Conservation (phyloP, 306 rosid genomes). For the Canavalia ensiformis region DNA sequence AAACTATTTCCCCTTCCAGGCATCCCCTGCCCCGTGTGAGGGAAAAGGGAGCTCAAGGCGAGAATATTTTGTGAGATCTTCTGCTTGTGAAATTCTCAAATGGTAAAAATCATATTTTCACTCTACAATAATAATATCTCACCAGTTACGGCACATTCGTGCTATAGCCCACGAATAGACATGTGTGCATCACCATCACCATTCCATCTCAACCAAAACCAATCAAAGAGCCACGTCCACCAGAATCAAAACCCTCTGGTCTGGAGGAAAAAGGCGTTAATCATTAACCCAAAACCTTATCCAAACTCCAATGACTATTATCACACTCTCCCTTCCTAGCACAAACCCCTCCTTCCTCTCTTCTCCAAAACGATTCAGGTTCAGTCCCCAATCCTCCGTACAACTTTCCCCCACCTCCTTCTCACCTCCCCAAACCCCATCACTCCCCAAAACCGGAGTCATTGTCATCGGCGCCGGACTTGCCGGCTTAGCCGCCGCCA, state of each 20-base stretch:
- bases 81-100: background rate
- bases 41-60: background rate
- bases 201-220: background rate
- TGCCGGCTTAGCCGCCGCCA: slow-evolving; percentile 85
- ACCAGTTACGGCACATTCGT: background rate
- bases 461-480: slow-evolving; percentile 86
- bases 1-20: background rate
- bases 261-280: background rate
- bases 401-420: slow-evolving; percentile 47
- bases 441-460: slow-evolving; percentile 54
- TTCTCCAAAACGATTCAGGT: slow-evolving; percentile 49
- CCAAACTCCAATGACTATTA: slow-evolving; percentile 60
- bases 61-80: background rate
- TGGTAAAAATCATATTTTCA: background rate
- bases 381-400: slow-evolving; percentile 56
- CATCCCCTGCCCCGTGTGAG: background rate
- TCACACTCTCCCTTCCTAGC: slow-evolving; percentile 48
- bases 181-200: slow-evolving; percentile 24
- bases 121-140: background rate
- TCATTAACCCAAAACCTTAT: slow-evolving; percentile 53
- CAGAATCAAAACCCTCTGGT: background rate
- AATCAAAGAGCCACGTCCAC: slow-evolving; percentile 38
- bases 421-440: slow-evolving; percentile 43
- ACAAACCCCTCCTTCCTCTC: slow-evolving; percentile 46
- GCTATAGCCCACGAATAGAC: slow-evolving; percentile 5